Evolutionary conservation across 2,329 filamentous ascomycete species (phyloP), one percentile per base, ranked within the genome.

Genomic region (Ophiosphaerella herpotricha): DNA sequence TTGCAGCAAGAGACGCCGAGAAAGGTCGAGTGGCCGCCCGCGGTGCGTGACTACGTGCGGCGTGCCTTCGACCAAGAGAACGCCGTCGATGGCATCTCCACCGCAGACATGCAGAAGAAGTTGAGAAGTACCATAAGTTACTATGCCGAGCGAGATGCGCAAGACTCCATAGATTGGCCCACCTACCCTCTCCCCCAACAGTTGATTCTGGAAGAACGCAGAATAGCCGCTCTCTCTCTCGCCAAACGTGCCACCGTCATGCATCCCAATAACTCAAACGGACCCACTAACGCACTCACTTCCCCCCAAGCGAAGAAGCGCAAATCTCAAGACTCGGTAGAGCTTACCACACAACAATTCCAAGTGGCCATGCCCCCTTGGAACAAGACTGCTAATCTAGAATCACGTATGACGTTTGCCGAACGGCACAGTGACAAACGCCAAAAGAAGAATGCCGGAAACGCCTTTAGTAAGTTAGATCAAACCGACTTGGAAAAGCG

Each of bases 21-120:
- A 68, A 90, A 88, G 77, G 86, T 88, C 64, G 85, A 88, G 62
- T 97, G 91, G 87, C 87, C 91, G 29, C 78, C 84, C 37, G 84
- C 87, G n/a, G 90, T 97, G 52, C 89, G 91, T 63, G 80, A 82
- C 59, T 97, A 97, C 76, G 93, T 97, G 29, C 88, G 91, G 66
- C 86, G 91, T 67, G 92, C 91, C 23, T 97, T 97, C 71, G 85
- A 89, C 43, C 83, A 85, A 23, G 83, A 85, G 50, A 89, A 91
- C 68, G 61, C 64, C 33, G 72, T 78, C 35, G 54, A 68, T 12
- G 76, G 72, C 49, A 76, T 81, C 49, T 67, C 67, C n/a, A 61
- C 61, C 43, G 66, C 80, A 45, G 91, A 96, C 49, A 88, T 97
- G 80, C 89, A 96, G 73, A 79, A 80, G 52, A 95, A 91, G 68